Evolutionary conservation across 169 alveolate species (phyloP).

Genomic region (Blepharisma undulans): DNA sequence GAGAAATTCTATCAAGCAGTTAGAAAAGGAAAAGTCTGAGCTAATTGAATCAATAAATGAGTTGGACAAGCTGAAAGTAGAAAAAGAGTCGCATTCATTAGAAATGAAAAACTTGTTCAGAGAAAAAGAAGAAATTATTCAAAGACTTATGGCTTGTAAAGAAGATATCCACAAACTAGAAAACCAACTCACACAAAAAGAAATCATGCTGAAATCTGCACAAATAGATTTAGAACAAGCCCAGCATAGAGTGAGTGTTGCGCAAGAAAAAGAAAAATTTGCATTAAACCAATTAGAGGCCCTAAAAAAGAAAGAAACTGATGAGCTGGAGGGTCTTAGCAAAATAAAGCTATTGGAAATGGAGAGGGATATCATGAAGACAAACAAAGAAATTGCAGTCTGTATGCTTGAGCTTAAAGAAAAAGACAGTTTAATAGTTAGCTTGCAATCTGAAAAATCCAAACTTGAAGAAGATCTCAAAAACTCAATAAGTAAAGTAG

Average conservation of each 20-base stretch:
- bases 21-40: not conserved
- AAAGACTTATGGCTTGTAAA: not conserved
- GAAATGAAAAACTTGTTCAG: constrained; percentile 26
- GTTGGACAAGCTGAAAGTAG: not conserved
- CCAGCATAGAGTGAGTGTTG: constrained; percentile 6
- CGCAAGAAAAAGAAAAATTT: constrained; percentile 31
- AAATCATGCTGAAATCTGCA: not conserved
- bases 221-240: constrained; percentile 19
- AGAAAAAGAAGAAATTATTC: constrained; percentile 37
- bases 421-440: not conserved
- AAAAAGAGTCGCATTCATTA: not conserved
- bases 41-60: not conserved
- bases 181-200: not conserved
- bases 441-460: not conserved
- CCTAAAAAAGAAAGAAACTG: not conserved
- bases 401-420: not conserved
- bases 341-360: not conserved
- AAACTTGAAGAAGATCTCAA: constrained; percentile 3
- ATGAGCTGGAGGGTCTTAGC: not conserved
- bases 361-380: constrained; percentile 33
- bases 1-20: not conserved
- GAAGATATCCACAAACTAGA: not conserved
- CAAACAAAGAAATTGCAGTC: not conserved
- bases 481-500: not conserved
- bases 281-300: not conserved